phyloP scores from a whole-genome alignment of 164 flowering plant species.

The Tinospora cordifolia region DNA sequence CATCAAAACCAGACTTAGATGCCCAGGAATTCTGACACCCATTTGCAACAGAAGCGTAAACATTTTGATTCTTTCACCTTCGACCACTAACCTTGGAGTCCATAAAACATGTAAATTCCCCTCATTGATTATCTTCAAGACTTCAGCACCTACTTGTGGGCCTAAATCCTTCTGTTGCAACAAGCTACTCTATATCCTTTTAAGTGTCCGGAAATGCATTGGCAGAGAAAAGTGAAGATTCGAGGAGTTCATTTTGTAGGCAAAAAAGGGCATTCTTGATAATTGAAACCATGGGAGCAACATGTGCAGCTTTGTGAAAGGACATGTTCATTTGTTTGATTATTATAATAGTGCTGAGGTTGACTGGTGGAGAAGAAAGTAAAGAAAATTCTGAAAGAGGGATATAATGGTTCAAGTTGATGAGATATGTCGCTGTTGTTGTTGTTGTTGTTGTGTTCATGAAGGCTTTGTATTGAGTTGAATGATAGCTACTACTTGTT shows the following conservation, averaged over 20 bases:
- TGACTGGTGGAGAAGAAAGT: background rate
- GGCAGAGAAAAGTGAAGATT: background rate
- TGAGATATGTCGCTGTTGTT: background rate
- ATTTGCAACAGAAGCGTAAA: background rate
- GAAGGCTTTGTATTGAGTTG: background rate
- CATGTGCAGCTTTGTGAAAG: background rate
- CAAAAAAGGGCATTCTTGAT: background rate
- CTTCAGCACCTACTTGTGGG: background rate
- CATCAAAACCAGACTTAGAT: constrained; percentile 75
- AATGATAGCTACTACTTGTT: background rate
- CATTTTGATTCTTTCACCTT: background rate
- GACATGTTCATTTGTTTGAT: too few relatives aligned
- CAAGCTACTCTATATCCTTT: background rate
- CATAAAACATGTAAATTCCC: background rate
- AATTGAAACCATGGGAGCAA: background rate
- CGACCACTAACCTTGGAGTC: constrained; percentile 6
- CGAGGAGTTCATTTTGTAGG: background rate
- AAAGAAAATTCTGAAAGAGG: background rate
- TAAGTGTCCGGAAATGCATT: constrained; percentile 1
- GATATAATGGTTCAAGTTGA: background rate
- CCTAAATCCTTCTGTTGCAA: constrained; percentile 13
- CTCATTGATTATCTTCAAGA: background rate
- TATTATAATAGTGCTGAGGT: background rate
- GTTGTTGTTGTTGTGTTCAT: too few relatives aligned
- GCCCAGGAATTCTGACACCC: constrained; percentile 47